These are phyloP conservation scores for Chloris gayana DNA, from an alignment of 176 grass and related monocot species.

Conservation along the genomic window DNA sequence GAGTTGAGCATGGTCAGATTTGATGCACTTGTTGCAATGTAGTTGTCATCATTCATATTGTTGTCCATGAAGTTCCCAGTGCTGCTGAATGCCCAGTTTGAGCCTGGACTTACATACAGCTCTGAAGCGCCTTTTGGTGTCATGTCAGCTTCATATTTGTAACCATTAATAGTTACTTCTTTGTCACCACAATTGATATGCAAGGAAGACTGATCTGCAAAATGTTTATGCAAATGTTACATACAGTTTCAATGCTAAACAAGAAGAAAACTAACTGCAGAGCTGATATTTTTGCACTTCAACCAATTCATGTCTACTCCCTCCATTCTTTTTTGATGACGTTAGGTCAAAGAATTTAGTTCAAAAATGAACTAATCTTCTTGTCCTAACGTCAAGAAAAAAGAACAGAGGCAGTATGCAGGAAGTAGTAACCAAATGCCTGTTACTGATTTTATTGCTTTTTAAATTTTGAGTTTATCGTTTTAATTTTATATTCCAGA, in stretches of 20 bases:
- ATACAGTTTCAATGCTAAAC: conserved; percentile 23
- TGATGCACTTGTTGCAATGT: conserved; percentile 61
- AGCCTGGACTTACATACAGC: conserved; percentile 44
- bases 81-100: conserved; percentile 97
- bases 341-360: too few relatives aligned
- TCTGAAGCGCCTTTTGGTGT: conserved; percentile 63
- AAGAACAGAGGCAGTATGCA: too few relatives aligned
- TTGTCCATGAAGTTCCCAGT: conserved; percentile 91
- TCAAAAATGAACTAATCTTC: too few relatives aligned
- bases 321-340: too few relatives aligned
- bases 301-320: conserved; percentile 11
- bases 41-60: conserved; percentile 68
- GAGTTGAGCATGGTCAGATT: conserved; percentile 55
- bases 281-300: conserved; percentile 17
- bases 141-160: conserved; percentile 73
- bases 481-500: conserved; percentile 4
- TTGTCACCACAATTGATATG: conserved; percentile 90
- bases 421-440: neutral
- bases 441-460: neutral
- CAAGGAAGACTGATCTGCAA: conserved; percentile 61
- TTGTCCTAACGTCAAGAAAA: too few relatives aligned
- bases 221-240: neutral
- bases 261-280: conserved; percentile 12
- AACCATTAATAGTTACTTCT: conserved; percentile 59
- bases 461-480: conserved; percentile 19